These are phyloP conservation scores for Triticum timopheevii DNA, from an alignment of 176 grass and related monocot genomes.

Conservation along the genomic window DNA sequence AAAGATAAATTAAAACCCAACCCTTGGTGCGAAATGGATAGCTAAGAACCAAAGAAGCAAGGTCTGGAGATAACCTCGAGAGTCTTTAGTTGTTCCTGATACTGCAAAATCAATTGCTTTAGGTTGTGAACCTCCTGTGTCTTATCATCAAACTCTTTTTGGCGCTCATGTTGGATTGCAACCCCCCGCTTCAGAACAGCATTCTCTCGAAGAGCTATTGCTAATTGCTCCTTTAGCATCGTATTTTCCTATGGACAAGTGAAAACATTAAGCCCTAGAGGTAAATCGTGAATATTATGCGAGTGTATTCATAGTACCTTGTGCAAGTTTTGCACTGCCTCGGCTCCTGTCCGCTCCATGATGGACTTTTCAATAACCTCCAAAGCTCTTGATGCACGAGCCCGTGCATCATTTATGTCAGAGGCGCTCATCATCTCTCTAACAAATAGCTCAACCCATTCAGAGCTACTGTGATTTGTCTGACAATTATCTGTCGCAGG, in stretches of 20 bases:
- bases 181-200: conserved; percentile 70
- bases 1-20: neutral
- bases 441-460: conserved; percentile 81
- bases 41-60: neutral
- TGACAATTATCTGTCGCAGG: conserved; percentile 29
- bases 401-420: conserved; percentile 66
- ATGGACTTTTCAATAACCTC: conserved; percentile 71
- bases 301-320: conserved; percentile 43
- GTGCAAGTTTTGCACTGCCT: conserved; percentile 57
- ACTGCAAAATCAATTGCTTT: conserved; percentile 58
- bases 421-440: conserved; percentile 76
- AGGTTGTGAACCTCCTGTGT: conserved; percentile 52
- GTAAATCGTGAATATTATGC: neutral
- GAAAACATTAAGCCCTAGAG: neutral
- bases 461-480: conserved; percentile 40
- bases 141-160: conserved; percentile 63
- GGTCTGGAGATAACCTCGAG: conserved; percentile 47
- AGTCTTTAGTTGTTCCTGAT: conserved; percentile 70
- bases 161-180: conserved; percentile 71
- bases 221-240: conserved; percentile 62
- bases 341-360: conserved; percentile 41
- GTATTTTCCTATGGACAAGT: conserved; percentile 56
- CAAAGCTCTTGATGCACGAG: conserved; percentile 64
- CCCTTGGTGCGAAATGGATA: neutral
- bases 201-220: conserved; percentile 54